phyloP scores from a whole-genome alignment of 345 rosid genomes.

The Mercurialis annua region DNA sequence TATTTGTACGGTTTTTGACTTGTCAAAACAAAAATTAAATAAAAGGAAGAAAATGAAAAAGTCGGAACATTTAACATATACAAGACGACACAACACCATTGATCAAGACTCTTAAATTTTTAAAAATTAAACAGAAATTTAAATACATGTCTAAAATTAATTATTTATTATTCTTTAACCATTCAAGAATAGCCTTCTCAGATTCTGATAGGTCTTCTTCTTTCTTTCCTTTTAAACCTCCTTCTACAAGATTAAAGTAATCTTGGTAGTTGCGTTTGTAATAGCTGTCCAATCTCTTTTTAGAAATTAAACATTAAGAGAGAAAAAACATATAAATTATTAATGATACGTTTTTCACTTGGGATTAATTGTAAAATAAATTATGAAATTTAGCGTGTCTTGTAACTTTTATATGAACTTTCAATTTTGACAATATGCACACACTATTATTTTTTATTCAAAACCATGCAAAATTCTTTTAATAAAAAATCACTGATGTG shows the following conservation, averaged over 20 bases:
- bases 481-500: too few relatives aligned
- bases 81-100: too few relatives aligned
- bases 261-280: slow-evolving; percentile 88
- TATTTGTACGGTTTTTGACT: too few relatives aligned
- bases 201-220: slow-evolving; percentile 60
- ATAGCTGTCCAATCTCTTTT: slow-evolving; percentile 67
- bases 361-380: too few relatives aligned
- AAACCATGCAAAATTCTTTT: background rate
- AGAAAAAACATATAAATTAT: background rate
- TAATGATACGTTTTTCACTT: background rate
- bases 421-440: too few relatives aligned
- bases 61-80: too few relatives aligned
- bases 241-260: slow-evolving; percentile 81
- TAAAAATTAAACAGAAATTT: too few relatives aligned
- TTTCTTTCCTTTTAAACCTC: slow-evolving; percentile 50
- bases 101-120: too few relatives aligned
- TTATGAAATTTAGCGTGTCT: too few relatives aligned
- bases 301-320: background rate
- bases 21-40: background rate
- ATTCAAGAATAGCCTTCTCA: slow-evolving; percentile 78
- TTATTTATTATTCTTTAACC: slow-evolving; percentile 70
- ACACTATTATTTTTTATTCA: too few relatives aligned
- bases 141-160: too few relatives aligned
- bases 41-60: background rate
- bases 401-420: too few relatives aligned